A percentile compares a stretch with the other conserved stretches of the same genome.
Evolutionary conservation across 202 grass and related monocot species (phyloP).

Genomic region (Bolboschoenoplectus hybrid): DNA sequence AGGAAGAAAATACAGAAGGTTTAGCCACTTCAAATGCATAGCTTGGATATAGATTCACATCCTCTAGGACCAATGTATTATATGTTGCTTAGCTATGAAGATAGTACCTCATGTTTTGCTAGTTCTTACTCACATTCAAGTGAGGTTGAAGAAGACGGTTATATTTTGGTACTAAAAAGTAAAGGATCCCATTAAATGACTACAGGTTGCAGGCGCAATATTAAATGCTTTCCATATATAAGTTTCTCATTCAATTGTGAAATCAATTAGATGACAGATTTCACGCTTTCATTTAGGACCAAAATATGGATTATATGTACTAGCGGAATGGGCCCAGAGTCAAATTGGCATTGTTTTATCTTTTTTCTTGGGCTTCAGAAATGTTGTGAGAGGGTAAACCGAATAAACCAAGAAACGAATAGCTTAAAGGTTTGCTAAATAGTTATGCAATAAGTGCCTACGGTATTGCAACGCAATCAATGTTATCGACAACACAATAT

Average conservation of each 20-base stretch:
- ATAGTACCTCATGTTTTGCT: neutral
- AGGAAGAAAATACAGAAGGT: neutral
- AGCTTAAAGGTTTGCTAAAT: neutral
- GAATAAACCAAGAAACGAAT: neutral
- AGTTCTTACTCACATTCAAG: neutral
- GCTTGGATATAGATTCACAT: slow-evolving; percentile 3
- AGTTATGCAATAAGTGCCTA: neutral
- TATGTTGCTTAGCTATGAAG: neutral
- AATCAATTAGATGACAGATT: neutral
- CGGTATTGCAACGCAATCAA: neutral
- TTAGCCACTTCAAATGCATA: neutral
- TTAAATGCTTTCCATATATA: neutral
- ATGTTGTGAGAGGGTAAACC: neutral
- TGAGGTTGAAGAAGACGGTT: too few species aligned
- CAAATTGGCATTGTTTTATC: neutral
- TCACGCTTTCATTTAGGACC: neutral
- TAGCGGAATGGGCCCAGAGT: neutral
- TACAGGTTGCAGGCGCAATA: neutral
- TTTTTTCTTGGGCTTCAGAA: neutral
- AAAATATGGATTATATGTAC: neutral
- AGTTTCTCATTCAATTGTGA: neutral
- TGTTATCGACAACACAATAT: neutral
- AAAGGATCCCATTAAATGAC: neutral
- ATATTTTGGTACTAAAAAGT: too few species aligned
- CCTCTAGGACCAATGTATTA: neutral